Base-by-base conservation (phyloP, 2,329 filamentous ascomycete species). In the Scortechinia acanthostroma region DNA sequence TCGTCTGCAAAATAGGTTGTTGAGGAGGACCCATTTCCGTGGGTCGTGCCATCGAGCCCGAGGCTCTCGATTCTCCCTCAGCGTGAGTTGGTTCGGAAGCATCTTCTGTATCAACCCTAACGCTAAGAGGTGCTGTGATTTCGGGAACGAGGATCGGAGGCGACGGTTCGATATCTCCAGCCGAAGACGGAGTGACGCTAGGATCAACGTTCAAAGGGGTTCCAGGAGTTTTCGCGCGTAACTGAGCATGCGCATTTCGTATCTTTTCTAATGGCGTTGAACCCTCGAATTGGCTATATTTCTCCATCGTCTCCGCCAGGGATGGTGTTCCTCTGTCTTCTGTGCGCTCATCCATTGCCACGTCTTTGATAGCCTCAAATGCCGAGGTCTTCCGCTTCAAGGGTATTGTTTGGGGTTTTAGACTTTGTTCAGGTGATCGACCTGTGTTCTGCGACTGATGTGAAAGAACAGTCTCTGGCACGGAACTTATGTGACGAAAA, bases 181-280 rank as follows among this genome's bases (percentile, higher is more conserved):
- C 55, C 22, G 63, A 66, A n/a, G 64, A 66, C n/a, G 64, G 62
- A 4, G 63, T 66, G n/a, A 48, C 55, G 21, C 60, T 62, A n/a
- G 51, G 46, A 42, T 54, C 55, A n/a, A 47, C 47, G 35, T 45
- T 50, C 43, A 54, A 53, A 19, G 51, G 44, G 20, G 53, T 42
- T 5, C 30, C 45, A 21, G 47, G 49, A n/a, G 44, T 43, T 43
- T 50, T 55, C 21, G 55, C 55, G n/a, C 50, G 51, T 22, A 60
- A 47, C 25, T 55, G 52, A 17, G 55, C 58, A 47, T 59, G 54
- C 13, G 54, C 49, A 44, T 57, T 61, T 42, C 45, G 51, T 42
- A 63, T 49, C 43, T 58, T 62, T 45, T 63, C 61, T 16, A 52
- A 48, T 4, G 55, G 54, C 3, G 55, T 60, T 3, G 55, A 52